A percentile compares a stretch with the other conserved stretches of the same genome.
Conservation (phyloP, 2,329 filamentous ascomycete genomes). For the Orbilia oligospora region DNA sequence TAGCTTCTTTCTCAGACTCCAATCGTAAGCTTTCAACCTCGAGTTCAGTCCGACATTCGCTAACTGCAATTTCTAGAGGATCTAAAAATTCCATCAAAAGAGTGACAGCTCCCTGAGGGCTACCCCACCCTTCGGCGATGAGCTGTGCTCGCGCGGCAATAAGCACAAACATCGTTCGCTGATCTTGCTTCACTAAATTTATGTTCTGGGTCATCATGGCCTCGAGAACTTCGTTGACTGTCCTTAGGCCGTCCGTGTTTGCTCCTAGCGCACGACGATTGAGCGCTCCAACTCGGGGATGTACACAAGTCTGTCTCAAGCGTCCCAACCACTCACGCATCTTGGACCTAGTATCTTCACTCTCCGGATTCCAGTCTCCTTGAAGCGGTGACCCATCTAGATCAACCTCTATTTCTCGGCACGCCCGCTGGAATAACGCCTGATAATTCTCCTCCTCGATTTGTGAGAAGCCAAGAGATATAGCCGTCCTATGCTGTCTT, state of each 20-base stretch:
- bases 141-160: conserved; percentile 82
- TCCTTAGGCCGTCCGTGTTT: conserved; percentile 77
- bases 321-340: conserved; percentile 86
- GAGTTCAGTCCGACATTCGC: conserved; percentile 76
- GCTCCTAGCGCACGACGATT: conserved; percentile 77
- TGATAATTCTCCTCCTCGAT: conserved; percentile 93
- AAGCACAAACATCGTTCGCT: conserved; percentile 76
- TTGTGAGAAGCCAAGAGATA: conserved; percentile 88
- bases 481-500: conserved; percentile 79
- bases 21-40: conserved; percentile 69
- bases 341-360: conserved; percentile 73
- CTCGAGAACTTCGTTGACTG: conserved; percentile 83
- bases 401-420: conserved; percentile 77
- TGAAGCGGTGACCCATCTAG: conserved; percentile 65
- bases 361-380: conserved; percentile 76
- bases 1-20: conserved; percentile 63
- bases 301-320: conserved; percentile 85
- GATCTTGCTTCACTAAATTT: conserved; percentile 75
- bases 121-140: conserved; percentile 70
- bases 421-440: conserved; percentile 81
- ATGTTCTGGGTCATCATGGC: conserved; percentile 93
- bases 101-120: conserved; percentile 75
- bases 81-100: conserved; percentile 75
- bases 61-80: conserved; percentile 71
- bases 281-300: conserved; percentile 82